Percentiles rank a stretch among this genome's conserved stretches.
These are phyloP conservation scores for Diplodia intermedia DNA, from an alignment of 2,329 filamentous ascomycete genomes.

Conservation along the genomic window DNA sequence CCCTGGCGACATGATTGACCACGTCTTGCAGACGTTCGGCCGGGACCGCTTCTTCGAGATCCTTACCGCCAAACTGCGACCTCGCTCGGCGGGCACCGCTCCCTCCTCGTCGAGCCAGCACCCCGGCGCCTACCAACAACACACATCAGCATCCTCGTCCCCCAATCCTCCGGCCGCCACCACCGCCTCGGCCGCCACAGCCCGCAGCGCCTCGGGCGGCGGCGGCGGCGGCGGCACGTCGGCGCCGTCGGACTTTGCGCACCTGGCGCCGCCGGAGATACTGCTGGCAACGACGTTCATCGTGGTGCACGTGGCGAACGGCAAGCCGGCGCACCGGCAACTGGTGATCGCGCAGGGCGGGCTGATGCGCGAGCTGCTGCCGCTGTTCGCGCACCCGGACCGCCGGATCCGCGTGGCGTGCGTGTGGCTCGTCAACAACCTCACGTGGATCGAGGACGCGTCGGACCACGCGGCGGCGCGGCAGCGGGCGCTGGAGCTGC, in stretches of 20 bases:
- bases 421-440: conserved; percentile 84
- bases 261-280: conserved; percentile 62
- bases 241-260: conserved; percentile 7
- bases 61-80: conserved; percentile 75
- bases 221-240: conserved; percentile 9
- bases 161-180: conserved; percentile 30
- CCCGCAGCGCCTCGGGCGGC: conserved; percentile 50
- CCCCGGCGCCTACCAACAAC: conserved; percentile 32
- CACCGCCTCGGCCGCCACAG: background rate
- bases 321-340: conserved; percentile 75
- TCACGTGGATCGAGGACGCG: conserved; percentile 81
- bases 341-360: conserved; percentile 71
- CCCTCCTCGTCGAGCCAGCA: background rate
- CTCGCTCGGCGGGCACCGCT: conserved; percentile 35
- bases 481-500: conserved; percentile 72
- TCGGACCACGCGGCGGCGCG: conserved; percentile 69
- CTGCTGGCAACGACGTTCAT: conserved; percentile 80
- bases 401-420: conserved; percentile 77
- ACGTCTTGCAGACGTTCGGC: conserved; percentile 77
- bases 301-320: conserved; percentile 86
- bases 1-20: conserved; percentile 76
- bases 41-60: conserved; percentile 81
- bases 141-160: conserved; percentile 26
- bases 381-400: conserved; percentile 75
- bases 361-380: conserved; percentile 74